A percentile compares a stretch with the other conserved stretches of the same genome.
Conservation (phyloP, 306 rosid genomes). For the Astragalus glycyphyllos region DNA sequence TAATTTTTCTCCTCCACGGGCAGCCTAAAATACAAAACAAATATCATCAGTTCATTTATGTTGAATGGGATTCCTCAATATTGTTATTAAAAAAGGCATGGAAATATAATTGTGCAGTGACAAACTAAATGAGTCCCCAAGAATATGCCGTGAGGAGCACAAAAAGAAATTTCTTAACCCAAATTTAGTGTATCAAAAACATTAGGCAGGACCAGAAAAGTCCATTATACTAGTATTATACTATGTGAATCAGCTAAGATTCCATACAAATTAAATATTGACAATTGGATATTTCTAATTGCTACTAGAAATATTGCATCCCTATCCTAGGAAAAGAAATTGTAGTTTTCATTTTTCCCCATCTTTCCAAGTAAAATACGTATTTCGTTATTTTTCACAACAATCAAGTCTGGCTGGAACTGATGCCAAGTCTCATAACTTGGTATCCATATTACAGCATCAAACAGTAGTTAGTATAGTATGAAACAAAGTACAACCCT, state of each 20-base stretch:
- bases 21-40: constrained; percentile 60
- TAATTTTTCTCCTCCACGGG: constrained; percentile 86
- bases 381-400: constrained; percentile 13
- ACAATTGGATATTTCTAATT: constrained; percentile 27
- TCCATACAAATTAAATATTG: background rate
- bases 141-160: background rate
- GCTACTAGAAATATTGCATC: constrained; percentile 25
- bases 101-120: constrained; percentile 17
- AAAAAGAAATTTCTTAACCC: background rate
- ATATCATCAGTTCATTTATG: constrained; percentile 25
- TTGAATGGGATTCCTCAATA: constrained; percentile 23
- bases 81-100: constrained; percentile 3
- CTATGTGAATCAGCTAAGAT: constrained; percentile 24
- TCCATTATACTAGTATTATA: background rate
- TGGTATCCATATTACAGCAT: constrained; percentile 38
- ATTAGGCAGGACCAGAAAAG: constrained; percentile 1
- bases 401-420: constrained; percentile 27
- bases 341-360: constrained; percentile 7
- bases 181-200: constrained; percentile 6
- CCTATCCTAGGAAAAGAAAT: background rate
- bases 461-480: constrained; percentile 32
- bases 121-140: background rate
- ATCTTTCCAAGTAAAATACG: background rate
- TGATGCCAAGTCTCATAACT: constrained; percentile 28
- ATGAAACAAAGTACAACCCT: constrained; percentile 29